phyloP scores from a whole-genome alignment of 345 rosid genomes.

The Melaleuca alternifolia region DNA sequence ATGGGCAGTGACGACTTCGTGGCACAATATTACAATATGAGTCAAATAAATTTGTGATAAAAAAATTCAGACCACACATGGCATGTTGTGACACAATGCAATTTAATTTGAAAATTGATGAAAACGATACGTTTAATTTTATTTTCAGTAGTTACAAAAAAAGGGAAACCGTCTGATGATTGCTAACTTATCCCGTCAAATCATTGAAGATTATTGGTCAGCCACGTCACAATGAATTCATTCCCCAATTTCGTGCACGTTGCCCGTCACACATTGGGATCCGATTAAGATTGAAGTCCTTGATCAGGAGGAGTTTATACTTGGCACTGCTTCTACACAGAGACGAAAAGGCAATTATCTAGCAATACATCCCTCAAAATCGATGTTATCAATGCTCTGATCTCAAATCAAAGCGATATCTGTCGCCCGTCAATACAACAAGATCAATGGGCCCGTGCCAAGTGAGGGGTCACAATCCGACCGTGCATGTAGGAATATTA shows the following conservation, averaged over 20 bases:
- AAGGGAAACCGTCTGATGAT: background rate
- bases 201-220: background rate
- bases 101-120: background rate
- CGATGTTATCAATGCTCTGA: background rate
- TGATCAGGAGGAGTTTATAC: background rate
- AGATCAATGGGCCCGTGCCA: background rate
- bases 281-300: background rate
- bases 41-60: background rate
- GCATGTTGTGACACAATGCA: accelerated
- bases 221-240: accelerated
- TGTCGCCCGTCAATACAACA: background rate
- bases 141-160: background rate
- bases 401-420: background rate
- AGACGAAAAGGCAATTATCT: background rate
- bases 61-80: background rate
- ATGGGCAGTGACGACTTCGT: background rate
- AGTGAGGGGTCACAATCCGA: no score
- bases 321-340: accelerated
- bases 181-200: background rate
- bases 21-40: background rate
- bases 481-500: background rate
- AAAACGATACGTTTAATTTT: background rate
- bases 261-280: background rate
- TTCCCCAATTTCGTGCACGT: background rate
- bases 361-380: background rate